These are phyloP conservation scores for Curvularia lunata DNA, from an alignment of 2,329 filamentous ascomycete species.

Conservation along the genomic window DNA sequence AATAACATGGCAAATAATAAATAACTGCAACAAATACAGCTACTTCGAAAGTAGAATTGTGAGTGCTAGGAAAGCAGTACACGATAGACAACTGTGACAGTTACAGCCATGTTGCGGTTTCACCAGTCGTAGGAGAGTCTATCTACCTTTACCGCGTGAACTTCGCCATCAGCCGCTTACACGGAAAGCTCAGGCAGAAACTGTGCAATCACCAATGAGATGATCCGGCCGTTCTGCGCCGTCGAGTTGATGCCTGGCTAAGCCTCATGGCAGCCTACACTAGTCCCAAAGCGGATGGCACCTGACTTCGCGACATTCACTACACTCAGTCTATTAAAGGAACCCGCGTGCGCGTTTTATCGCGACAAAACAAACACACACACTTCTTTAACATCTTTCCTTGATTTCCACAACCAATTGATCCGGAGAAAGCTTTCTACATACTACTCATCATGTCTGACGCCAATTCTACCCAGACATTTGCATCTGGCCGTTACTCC, in stretches of 20 bases:
- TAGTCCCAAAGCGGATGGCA: conserved; percentile 30
- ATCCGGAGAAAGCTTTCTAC: background rate
- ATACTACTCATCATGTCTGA: too few species aligned
- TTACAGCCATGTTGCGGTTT: too few species aligned
- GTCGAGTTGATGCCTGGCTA: conserved; percentile 40
- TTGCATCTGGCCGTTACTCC: conserved; percentile 34
- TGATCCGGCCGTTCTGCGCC: background rate
- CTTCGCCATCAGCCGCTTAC: background rate
- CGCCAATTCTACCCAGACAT: conserved; percentile 13
- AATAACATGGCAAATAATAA: too few species aligned
- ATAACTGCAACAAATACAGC: too few species aligned
- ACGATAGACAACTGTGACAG: too few species aligned
- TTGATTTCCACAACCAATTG: background rate
- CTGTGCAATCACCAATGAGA: background rate
- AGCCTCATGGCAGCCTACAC: conserved; percentile 42
- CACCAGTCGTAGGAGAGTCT: too few species aligned
- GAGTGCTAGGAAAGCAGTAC: too few species aligned
- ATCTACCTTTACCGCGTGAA: background rate
- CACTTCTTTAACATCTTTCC: background rate
- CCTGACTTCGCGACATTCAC: conserved; percentile 20
- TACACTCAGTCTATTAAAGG: conserved; percentile 28
- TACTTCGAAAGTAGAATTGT: too few species aligned
- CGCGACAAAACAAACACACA: background rate
- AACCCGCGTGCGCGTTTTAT: conserved; percentile 24
- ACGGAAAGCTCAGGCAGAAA: background rate